Percentiles rank a stretch among this genome's conserved stretches.
phyloP scores from a whole-genome alignment of 2,329 filamentous ascomycete genomes.

The Sarocladium kiliense region DNA sequence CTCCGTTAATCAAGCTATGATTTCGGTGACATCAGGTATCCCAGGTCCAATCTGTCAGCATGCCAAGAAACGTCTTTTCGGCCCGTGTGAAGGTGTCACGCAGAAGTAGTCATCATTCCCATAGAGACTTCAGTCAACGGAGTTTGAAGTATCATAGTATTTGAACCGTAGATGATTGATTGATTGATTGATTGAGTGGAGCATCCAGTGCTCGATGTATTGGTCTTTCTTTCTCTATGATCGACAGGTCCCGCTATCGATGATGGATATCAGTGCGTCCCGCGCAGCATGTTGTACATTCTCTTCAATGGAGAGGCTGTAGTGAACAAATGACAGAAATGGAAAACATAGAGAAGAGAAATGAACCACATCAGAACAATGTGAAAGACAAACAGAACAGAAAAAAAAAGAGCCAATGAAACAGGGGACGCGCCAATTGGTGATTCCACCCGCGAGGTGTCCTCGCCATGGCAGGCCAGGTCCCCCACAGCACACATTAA shows the following conservation, averaged over 20 bases:
- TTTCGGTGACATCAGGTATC: no score
- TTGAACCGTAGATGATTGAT: not conserved
- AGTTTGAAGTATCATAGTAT: no score
- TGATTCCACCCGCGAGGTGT: not conserved
- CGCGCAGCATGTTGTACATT: constrained; percentile 5
- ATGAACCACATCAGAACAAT: not conserved
- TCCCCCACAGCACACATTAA: not conserved
- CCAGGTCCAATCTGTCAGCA: no score
- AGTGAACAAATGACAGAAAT: not conserved
- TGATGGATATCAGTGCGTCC: constrained; percentile 5
- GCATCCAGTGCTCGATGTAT: constrained; percentile 5
- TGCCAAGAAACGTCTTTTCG: no score
- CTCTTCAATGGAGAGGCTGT: not conserved
- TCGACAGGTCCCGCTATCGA: constrained; percentile 8
- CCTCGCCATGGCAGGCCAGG: not conserved
- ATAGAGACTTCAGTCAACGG: no score
- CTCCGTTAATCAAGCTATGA: no score
- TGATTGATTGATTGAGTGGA: constrained; percentile 1
- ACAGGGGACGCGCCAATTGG: not conserved
- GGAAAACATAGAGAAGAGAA: constrained; percentile 8
- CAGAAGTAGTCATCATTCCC: no score
- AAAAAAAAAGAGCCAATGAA: not conserved
- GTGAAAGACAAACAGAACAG: not conserved
- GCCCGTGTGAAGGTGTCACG: no score
- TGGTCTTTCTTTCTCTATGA: constrained; percentile 5